phyloP scores from a whole-genome alignment of 2,329 filamentous ascomycete species.

The Salinomyces thailandicus region DNA sequence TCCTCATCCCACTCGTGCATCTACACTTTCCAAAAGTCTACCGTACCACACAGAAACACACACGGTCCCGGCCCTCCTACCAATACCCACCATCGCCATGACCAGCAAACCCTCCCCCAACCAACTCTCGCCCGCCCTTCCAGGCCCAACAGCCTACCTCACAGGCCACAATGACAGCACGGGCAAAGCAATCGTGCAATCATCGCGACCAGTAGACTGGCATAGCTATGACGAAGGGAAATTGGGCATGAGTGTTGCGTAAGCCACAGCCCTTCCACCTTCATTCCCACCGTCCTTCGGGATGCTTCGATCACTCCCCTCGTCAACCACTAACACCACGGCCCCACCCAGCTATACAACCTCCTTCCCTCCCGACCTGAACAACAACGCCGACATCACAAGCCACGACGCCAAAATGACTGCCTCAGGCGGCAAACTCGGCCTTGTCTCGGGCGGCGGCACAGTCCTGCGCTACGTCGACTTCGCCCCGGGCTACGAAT shows the following conservation, averaged over 20 bases:
- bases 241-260: slow-evolving; percentile 38
- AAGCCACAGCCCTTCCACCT: background rate
- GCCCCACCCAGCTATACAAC: slow-evolving; percentile 34
- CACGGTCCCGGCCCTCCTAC: too few species aligned
- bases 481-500: slow-evolving; percentile 24
- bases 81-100: too few species aligned
- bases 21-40: too few species aligned
- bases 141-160: slow-evolving; percentile 24
- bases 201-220: slow-evolving; percentile 23
- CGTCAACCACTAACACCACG: background rate
- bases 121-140: slow-evolving; percentile 22
- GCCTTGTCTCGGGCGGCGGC: slow-evolving; percentile 41
- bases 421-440: slow-evolving; percentile 30
- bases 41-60: too few species aligned
- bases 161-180: slow-evolving; percentile 23
- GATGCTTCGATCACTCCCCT: too few species aligned
- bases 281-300: too few species aligned
- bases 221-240: slow-evolving; percentile 32
- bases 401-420: slow-evolving; percentile 36
- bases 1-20: too few species aligned
- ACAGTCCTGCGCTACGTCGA: slow-evolving; percentile 36
- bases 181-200: slow-evolving; percentile 27
- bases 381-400: slow-evolving; percentile 37
- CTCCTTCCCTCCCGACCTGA: slow-evolving; percentile 39
- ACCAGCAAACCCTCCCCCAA: slow-evolving; percentile 19